These are phyloP conservation scores for Calocybe indica DNA, from an alignment of 768 basidiomycete genomes.

Conservation along the genomic window DNA sequence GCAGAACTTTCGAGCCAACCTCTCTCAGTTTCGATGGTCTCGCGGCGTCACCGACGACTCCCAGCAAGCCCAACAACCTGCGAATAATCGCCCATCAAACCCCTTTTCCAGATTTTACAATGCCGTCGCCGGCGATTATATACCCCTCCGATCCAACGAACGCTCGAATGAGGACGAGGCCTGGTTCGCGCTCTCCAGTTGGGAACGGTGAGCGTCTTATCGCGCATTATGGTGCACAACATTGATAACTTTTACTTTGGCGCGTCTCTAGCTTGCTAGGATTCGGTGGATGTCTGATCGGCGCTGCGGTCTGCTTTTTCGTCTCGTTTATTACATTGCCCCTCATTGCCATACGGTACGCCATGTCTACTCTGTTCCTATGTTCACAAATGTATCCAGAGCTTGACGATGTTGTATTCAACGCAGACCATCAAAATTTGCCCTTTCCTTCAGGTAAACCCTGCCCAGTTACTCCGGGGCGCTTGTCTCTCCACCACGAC, in stretches of 20 bases:
- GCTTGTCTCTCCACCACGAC: constrained; percentile 4
- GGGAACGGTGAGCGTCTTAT: constrained; percentile 67
- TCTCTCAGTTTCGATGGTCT: constrained; percentile 87
- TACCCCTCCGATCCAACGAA: constrained; percentile 79
- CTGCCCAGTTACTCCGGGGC: background rate
- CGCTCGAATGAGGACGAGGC: constrained; percentile 93
- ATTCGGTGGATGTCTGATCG: constrained; percentile 83
- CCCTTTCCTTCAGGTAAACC: constrained; percentile 71
- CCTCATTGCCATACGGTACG: constrained; percentile 33
- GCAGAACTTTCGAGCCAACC: constrained; percentile 65
- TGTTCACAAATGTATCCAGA: constrained; percentile 1
- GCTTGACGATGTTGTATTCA: constrained; percentile 16
- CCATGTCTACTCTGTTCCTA: constrained; percentile 1
- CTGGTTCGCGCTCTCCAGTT: constrained; percentile 85
- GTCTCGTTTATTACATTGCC: constrained; percentile 85
- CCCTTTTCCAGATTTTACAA: constrained; percentile 88
- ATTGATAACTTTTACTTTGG: background rate
- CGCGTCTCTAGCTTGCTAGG: constrained; percentile 63
- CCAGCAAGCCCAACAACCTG: constrained; percentile 31
- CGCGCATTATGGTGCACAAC: background rate
- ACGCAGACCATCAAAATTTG: constrained; percentile 87
- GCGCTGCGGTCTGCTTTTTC: constrained; percentile 91
- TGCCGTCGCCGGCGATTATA: constrained; percentile 78
- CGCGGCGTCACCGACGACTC: constrained; percentile 69
- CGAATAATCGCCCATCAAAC: constrained; percentile 34